Percentiles rank a stretch among this genome's conserved stretches.
These are phyloP conservation scores for Syzygium malaccense DNA, from an alignment of 441 rosid genomes.

Conservation along the genomic window DNA sequence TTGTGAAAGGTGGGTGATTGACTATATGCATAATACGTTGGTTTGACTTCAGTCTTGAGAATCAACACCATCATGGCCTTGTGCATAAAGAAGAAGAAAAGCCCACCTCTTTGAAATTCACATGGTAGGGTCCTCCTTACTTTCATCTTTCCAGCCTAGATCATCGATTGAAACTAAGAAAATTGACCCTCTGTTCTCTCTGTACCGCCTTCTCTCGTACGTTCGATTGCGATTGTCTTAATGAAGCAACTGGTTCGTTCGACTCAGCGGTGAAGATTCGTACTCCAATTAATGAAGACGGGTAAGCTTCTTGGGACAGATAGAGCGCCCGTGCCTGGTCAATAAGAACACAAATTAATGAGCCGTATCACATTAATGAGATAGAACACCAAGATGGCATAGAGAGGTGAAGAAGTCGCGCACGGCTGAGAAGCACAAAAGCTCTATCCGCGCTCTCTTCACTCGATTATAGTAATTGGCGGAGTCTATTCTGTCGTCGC, in stretches of 20 bases:
- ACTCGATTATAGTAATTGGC: neutral
- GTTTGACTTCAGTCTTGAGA: neutral
- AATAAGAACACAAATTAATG: neutral
- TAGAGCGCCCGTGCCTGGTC: neutral
- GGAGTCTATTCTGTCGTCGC: too few relatives aligned
- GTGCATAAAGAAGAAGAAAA: neutral
- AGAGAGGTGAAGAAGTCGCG: neutral
- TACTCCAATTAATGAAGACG: neutral
- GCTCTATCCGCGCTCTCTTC: neutral
- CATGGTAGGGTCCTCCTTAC: neutral
- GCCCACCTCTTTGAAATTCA: neutral
- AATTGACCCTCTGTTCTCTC: neutral
- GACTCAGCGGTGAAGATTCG: too few relatives aligned
- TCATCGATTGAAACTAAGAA: neutral
- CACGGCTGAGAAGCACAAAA: neutral
- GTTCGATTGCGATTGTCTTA: neutral
- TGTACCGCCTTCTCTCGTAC: neutral
- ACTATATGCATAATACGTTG: neutral
- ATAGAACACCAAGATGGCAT: neutral
- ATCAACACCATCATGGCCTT: neutral
- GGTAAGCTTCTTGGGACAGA: neutral
- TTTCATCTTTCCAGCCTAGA: neutral
- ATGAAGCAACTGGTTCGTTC: neutral
- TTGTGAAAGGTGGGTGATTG: neutral
- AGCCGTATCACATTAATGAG: neutral